These are phyloP conservation scores for Cystobasidiopsis lactophilus DNA, from an alignment of 768 basidiomycete species.

Conservation along the genomic window DNA sequence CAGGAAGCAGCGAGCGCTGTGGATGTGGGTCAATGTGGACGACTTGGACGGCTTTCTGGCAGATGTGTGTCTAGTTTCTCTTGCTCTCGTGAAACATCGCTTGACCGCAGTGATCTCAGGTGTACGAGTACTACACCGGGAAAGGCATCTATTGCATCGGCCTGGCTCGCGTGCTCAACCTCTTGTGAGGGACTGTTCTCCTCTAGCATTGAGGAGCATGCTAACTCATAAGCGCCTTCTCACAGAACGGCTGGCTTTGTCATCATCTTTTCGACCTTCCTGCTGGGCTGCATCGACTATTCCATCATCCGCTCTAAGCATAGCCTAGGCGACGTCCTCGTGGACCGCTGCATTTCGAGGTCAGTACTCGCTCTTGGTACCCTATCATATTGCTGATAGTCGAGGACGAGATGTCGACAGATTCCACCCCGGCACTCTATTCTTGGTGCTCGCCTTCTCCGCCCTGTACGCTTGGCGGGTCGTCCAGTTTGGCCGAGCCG, in stretches of 20 bases:
- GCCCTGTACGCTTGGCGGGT: slow-evolving; percentile 79
- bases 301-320: slow-evolving; percentile 47
- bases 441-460: slow-evolving; percentile 69
- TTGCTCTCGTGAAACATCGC: not conserved
- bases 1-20: slow-evolving; percentile 55
- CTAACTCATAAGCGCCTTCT: no score
- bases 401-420: not conserved
- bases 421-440: slow-evolving; percentile 30
- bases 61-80: slow-evolving; percentile 35
- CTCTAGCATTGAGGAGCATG: not conserved
- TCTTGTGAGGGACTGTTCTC: slow-evolving; percentile 79
- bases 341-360: slow-evolving; percentile 61
- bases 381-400: not conserved
- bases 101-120: slow-evolving; percentile 16
- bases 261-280: slow-evolving; percentile 91
- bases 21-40: slow-evolving; percentile 98
- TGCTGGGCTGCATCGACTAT: slow-evolving; percentile 87
- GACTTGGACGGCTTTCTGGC: slow-evolving; percentile 89
- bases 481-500: slow-evolving; percentile 47
- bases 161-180: slow-evolving; percentile 68
- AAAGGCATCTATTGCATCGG: slow-evolving; percentile 94
- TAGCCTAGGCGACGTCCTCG: slow-evolving; percentile 55
- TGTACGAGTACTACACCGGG: slow-evolving; percentile 82
- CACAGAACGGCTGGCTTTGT: slow-evolving; percentile 88
- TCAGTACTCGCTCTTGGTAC: slow-evolving; percentile 34